Evolutionary conservation across 345 rosid species (phyloP), one percentile per base, ranked within the genome.

Genomic region (Sisymbrium irio): DNA sequence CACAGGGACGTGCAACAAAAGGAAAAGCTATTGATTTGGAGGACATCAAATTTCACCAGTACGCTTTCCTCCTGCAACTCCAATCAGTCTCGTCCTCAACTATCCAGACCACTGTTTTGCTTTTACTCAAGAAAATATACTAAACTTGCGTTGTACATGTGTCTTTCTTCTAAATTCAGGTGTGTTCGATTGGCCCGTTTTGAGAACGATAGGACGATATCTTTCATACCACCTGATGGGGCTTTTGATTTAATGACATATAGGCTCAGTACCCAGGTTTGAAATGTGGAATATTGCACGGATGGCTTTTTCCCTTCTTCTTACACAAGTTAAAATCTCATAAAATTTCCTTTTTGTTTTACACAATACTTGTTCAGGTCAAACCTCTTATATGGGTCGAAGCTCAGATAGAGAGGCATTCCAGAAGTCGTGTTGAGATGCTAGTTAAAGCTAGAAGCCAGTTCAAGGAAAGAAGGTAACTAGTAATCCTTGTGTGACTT

Each of bases 41-140:
- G 62, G 95, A 89, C 76, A 89, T 85, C 69, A 89, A 89, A 69
- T 89, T 89, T 82, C 92, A 89, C 76, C 95, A 89, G 95, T 89
- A 87, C 7, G 88, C 79, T 47, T 62, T 37, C 49, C 27, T 46
- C 61, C 14, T 69, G 61, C 54, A 45, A 63, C 37, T 57, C 60
- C 22, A 54, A 7, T 9, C 49, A 51, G 66, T 61, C 41, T 28
- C 37, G 45, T 25, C 25, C 15, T 32, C 55, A 40, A 18, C 50
- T 4, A 41, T 20, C 49, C 15, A 20, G 27, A 2, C 45, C 53
- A 17, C 19, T n/a, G 15, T 50, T 65, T 56, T 69, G 55, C 60
- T 17, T 6, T 67, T 19, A 19, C 54, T 47, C 13, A 47, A 19
- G 54, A 19, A 3, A 19, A 47, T 46, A 46, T 46, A 18, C 4